These are phyloP conservation scores for Cyberlindnera mycetangii DNA, from an alignment of 805 yeast species.

Conservation along the genomic window DNA sequence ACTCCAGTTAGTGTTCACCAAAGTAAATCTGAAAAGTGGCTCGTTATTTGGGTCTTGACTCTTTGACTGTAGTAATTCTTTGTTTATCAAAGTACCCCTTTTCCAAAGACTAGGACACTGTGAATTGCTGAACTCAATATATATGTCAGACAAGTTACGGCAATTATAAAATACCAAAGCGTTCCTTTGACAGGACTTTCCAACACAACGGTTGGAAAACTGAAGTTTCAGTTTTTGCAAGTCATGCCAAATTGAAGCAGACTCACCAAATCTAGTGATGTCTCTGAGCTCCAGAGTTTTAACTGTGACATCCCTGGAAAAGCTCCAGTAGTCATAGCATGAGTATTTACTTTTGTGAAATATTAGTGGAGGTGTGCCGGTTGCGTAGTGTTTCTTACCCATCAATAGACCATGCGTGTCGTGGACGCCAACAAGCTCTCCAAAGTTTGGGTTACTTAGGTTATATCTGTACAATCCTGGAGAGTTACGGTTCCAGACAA, in stretches of 20 bases:
- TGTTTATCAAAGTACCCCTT: no score
- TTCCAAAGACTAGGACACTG: not conserved
- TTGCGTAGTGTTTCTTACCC: not conserved
- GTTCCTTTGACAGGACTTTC: not conserved
- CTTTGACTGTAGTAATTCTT: no score
- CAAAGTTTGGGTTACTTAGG: not conserved
- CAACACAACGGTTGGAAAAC: not conserved
- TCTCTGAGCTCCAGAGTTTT: not conserved
- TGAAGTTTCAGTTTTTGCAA: not conserved
- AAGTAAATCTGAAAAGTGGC: not conserved
- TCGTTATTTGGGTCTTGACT: no score
- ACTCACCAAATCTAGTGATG: not conserved
- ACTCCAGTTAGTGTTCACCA: not conserved
- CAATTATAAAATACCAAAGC: not conserved
- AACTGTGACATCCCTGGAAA: no score
- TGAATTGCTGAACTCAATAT: not conserved
- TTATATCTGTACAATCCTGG: not conserved
- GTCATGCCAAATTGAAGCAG: no score
- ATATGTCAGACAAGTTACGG: not conserved
- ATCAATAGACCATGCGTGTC: not conserved
- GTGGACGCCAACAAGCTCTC: not conserved
- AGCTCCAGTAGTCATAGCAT: not conserved
- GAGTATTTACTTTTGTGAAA: no score
- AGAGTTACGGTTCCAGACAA: not conserved
- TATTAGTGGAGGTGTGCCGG: not conserved